Evolutionary conservation across 495 filamentous ascomycete species (phyloP).

Genomic region (Pyrenula aspistea): DNA sequence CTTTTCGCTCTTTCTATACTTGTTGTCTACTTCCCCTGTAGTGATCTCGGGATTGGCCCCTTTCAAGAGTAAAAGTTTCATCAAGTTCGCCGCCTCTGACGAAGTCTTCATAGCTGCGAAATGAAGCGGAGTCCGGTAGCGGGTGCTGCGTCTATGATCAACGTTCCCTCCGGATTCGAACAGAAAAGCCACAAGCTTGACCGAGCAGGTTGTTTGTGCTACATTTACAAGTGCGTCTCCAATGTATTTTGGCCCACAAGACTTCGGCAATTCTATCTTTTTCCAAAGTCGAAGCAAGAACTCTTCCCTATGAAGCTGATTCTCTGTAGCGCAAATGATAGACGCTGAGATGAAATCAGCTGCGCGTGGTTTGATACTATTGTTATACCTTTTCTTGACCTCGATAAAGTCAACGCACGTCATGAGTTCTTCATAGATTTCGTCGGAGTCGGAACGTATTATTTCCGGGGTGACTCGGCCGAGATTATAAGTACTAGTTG

Average conservation of each 20-base stretch:
- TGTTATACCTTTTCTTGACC: too few relatives aligned
- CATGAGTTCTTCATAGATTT: too few relatives aligned
- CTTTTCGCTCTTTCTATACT: neutral
- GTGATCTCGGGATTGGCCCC: constrained; percentile 4
- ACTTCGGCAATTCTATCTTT: neutral
- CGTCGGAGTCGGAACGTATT: too few relatives aligned
- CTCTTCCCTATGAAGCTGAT: neutral
- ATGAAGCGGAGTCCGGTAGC: constrained; percentile 19
- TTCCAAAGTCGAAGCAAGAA: neutral
- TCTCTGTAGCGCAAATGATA: too few relatives aligned
- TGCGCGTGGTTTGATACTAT: too few relatives aligned
- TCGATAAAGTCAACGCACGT: too few relatives aligned
- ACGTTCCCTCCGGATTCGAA: constrained; percentile 8
- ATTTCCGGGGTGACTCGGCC: too few relatives aligned
- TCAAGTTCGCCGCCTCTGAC: constrained; percentile 2
- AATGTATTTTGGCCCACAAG: too few relatives aligned
- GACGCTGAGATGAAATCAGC: too few relatives aligned
- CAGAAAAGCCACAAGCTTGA: constrained; percentile 7
- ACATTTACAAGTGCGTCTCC: neutral
- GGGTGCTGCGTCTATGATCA: neutral
- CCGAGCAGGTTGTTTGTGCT: constrained; percentile 6
- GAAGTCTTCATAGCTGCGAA: constrained; percentile 7
- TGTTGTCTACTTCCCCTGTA: neutral
- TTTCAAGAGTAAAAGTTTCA: constrained; percentile 6
- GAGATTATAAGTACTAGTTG: too few relatives aligned